A percentile compares a stretch with the other conserved stretches of the same genome.
Conservation (phyloP, 495 filamentous ascomycete species). For the Penicillium salamii region DNA sequence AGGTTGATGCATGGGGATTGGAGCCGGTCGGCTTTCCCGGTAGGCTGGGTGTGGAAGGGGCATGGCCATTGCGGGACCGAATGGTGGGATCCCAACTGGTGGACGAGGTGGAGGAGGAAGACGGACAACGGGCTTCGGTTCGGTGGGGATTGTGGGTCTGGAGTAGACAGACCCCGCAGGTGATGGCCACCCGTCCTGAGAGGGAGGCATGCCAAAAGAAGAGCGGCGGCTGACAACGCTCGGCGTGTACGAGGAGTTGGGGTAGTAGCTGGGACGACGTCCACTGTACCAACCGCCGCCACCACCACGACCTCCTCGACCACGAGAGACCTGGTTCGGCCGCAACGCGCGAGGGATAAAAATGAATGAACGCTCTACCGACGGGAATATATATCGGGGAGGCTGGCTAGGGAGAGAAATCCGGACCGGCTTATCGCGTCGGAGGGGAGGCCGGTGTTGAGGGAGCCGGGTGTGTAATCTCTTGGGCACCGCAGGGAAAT, state of each 20-base stretch:
- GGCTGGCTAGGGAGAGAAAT: slow-evolving; percentile 80
- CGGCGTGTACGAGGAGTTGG: slow-evolving; percentile 80
- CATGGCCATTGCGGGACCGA: slow-evolving; percentile 32
- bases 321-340: slow-evolving; percentile 80
- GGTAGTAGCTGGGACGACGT: slow-evolving; percentile 78
- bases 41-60: slow-evolving; percentile 65
- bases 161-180: slow-evolving; percentile 75
- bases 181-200: slow-evolving; percentile 72
- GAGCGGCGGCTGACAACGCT: slow-evolving; percentile 89
- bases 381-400: slow-evolving; percentile 87
- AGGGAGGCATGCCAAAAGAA: slow-evolving; percentile 73
- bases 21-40: slow-evolving; percentile 71
- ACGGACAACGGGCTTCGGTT: slow-evolving; percentile 77
- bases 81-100: slow-evolving; percentile 28
- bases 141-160: slow-evolving; percentile 55
- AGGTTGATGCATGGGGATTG: slow-evolving; percentile 92
- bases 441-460: slow-evolving; percentile 89
- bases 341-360: slow-evolving; percentile 94
- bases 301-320: slow-evolving; percentile 63
- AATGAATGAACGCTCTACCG: slow-evolving; percentile 87
- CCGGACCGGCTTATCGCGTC: slow-evolving; percentile 94
- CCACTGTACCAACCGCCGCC: slow-evolving; percentile 66
- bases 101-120: slow-evolving; percentile 65
- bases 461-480: slow-evolving; percentile 90
- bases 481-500: slow-evolving; percentile 69